Evolutionary conservation across 257 asterid species (phyloP).

Genomic region (Nyctanthes arbortristis): DNA sequence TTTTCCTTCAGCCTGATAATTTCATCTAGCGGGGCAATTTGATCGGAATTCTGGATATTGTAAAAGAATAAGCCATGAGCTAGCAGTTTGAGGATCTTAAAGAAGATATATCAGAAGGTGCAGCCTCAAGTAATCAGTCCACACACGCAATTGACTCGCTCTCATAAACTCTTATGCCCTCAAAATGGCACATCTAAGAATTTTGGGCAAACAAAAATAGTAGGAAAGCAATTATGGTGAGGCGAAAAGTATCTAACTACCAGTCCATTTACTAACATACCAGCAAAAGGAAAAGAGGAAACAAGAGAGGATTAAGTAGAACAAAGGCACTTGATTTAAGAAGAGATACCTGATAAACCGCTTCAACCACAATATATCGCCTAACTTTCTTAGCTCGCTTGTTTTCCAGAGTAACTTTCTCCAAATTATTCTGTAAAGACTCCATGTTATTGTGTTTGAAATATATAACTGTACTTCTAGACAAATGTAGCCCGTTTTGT

Average conservation of each 20-base stretch:
- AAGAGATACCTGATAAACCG: slow-evolving; percentile 83
- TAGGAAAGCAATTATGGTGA: neutral
- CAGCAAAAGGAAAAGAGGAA: neutral
- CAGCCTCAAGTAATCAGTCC: neutral
- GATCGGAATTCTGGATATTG: slow-evolving; percentile 84
- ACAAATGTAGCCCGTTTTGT: slow-evolving; percentile 95
- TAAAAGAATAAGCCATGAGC: slow-evolving; percentile 15
- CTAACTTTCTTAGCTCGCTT: slow-evolving; percentile 83
- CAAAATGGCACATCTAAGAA: neutral
- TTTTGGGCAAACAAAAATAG: neutral
- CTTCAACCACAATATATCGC: slow-evolving; percentile 93
- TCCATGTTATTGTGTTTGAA: slow-evolving; percentile 89
- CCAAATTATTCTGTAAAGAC: slow-evolving; percentile 65
- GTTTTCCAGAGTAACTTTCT: slow-evolving; percentile 68
- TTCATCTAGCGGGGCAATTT: slow-evolving; percentile 86
- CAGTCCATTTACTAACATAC: neutral
- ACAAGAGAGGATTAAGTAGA: slow-evolving; percentile 4
- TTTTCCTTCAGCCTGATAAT: slow-evolving; percentile 82
- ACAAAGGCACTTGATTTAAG: neutral
- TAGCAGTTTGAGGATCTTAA: slow-evolving; percentile 18
- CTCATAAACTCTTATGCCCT: neutral
- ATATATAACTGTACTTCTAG: slow-evolving; percentile 85
- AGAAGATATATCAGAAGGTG: neutral
- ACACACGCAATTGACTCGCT: neutral
- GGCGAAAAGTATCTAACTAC: neutral